phyloP scores from a whole-genome alignment of 148 eudicot genomes.

The Chenopodium album region DNA sequence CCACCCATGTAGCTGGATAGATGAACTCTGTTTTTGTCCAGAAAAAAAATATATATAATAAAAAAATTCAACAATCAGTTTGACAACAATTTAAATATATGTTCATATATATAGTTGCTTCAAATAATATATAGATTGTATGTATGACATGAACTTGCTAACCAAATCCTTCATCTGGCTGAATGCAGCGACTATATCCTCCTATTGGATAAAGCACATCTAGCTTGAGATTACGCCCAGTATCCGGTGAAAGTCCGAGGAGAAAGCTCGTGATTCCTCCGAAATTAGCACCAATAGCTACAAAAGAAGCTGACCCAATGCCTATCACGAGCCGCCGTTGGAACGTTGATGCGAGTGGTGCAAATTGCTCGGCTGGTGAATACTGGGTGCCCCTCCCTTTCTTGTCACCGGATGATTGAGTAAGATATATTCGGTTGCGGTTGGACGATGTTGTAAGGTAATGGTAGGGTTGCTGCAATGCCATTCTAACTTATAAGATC shows the following conservation, averaged over 20 bases:
- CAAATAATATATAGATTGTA: not conserved
- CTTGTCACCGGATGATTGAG: slow-evolving; percentile 45
- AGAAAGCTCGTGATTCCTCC: slow-evolving; percentile 77
- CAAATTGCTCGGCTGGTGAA: slow-evolving; percentile 61
- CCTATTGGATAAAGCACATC: slow-evolving; percentile 78
- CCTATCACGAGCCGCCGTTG: slow-evolving; percentile 66
- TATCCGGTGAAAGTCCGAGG: slow-evolving; percentile 68
- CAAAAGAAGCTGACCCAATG: slow-evolving; percentile 68
- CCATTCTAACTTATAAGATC: slow-evolving; percentile 18
- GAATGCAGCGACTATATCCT: slow-evolving; percentile 68
- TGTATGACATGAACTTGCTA: slow-evolving; percentile 20
- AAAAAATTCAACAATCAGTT: slow-evolving; percentile 4
- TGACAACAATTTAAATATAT: not conserved
- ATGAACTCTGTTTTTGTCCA: slow-evolving; percentile 60
- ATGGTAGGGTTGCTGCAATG: slow-evolving; percentile 27
- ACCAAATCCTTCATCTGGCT: slow-evolving; percentile 81
- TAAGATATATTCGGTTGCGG: slow-evolving; percentile 30
- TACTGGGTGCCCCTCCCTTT: slow-evolving; percentile 24
- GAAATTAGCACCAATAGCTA: slow-evolving; percentile 86
- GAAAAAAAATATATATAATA: not conserved
- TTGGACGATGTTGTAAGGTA: slow-evolving; percentile 16
- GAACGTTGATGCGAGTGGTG: slow-evolving; percentile 54
- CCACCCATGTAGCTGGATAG: slow-evolving; percentile 85
- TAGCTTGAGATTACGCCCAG: slow-evolving; percentile 67
- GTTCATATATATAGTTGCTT: not conserved